Base-by-base conservation (phyloP, 2,329 filamentous ascomycete genomes). In the Coniochaeta hoffmannii region DNA sequence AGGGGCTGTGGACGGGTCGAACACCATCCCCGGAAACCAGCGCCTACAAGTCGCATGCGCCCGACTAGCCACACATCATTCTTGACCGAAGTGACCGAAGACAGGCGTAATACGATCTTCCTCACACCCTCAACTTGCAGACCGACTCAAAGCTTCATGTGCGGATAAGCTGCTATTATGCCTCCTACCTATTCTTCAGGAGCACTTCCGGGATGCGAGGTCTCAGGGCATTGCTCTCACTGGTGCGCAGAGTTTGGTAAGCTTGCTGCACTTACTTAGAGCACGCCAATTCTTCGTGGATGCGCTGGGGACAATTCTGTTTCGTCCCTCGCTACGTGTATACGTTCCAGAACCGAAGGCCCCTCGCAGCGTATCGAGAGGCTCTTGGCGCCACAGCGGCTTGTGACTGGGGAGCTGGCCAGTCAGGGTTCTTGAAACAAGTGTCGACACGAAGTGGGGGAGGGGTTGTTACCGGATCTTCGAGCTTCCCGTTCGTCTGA, bases 351-450 rank as follows among this genome's bases (percentile, higher is more conserved):
- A n/a, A 19, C 4, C 28, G 17, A 31, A 8, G 14, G 46, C 11
- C 26, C 22, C 10, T 24, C n/a, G 28, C 26, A 28, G 30, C 30
- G 49, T 34, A 31, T 51, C 49, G 49, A 34, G 9, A 19, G 26
- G 26, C 31, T 51, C 49, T 51, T 51, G 49, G 49, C 49, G 32
- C 26, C 28, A 41, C 17, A 41, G 49, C 49, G 26, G 41, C 41
- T 19, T 46, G 41, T 28, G 41, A 51, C 31, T 32, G 49, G 49
- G 24, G 10, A 6, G 6, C 49, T 51, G 30, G 30, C 46, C 46
- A 50, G 46, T 50, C 31, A 12, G n/a, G 30, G 6, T 24, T 28
- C 12, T 15, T 34, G 49, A 51, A 51, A 51, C 49, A 41, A 8
- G 24, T 50, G 3, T 6, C 44, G 6, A 17, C 24, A 15, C 44